Evolutionary conservation across 192 early-diverging fungal species (phyloP).

Genomic region (Linnemannia zychae): DNA sequence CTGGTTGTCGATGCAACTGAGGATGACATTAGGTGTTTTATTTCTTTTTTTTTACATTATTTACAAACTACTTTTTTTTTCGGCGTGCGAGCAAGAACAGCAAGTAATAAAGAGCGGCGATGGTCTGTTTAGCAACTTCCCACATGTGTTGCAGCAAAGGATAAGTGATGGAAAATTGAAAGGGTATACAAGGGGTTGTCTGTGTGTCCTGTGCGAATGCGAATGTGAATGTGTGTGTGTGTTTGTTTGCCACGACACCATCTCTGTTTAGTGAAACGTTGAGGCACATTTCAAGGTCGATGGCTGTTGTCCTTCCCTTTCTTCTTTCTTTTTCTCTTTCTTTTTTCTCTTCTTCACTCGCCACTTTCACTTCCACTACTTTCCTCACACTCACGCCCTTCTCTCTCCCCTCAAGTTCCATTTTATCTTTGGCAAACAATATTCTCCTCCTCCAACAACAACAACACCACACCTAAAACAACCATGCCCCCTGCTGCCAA

Average conservation of each 20-base stretch:
- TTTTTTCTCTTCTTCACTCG: background rate
- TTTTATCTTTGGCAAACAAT: background rate
- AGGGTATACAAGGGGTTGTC: background rate
- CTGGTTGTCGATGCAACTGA: too few relatives aligned
- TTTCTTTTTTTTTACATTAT: background rate
- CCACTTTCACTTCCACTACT: background rate
- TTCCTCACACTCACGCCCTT: background rate
- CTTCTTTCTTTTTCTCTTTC: background rate
- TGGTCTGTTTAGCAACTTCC: background rate
- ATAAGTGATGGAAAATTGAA: background rate
- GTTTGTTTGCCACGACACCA: too few relatives aligned
- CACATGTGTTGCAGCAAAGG: background rate
- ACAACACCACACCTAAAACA: background rate
- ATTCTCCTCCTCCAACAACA: background rate
- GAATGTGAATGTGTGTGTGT: background rate
- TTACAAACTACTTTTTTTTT: too few relatives aligned
- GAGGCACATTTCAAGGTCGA: too few relatives aligned
- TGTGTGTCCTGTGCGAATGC: background rate
- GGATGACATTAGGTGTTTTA: background rate
- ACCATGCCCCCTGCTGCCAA: constrained; percentile 30
- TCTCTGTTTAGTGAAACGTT: too few relatives aligned
- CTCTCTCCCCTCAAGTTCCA: background rate
- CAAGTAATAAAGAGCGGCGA: background rate
- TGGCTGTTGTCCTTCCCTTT: background rate
- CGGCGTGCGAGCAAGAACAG: background rate